Percentiles rank a stretch among this genome's conserved stretches.
These are phyloP conservation scores for Pichia norvegensis DNA, from an alignment of 1,139 yeast species.

Conservation along the genomic window DNA sequence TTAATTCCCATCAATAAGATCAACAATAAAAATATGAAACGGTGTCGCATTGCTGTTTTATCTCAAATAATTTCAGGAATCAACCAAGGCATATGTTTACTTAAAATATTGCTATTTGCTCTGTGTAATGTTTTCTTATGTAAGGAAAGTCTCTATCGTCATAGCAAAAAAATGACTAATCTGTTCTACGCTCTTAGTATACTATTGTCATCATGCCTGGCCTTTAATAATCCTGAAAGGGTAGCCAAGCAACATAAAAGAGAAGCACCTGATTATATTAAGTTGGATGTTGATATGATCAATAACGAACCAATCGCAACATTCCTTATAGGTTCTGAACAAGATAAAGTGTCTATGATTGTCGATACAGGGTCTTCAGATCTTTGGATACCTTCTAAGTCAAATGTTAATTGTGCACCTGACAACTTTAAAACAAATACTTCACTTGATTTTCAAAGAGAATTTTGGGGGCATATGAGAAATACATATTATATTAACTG, in stretches of 20 bases:
- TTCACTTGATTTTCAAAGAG: neutral
- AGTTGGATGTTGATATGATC: neutral
- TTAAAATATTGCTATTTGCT: neutral
- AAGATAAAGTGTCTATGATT: conserved; percentile 42
- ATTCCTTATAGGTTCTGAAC: conserved; percentile 47
- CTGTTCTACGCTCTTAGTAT: neutral
- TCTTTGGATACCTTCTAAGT: conserved; percentile 43
- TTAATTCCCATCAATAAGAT: neutral
- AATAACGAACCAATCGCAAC: conserved; percentile 28
- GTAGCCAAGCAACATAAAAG: neutral
- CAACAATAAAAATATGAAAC: neutral
- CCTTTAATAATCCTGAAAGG: neutral
- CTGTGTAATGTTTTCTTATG: too few species aligned
- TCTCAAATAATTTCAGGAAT: neutral
- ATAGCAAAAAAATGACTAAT: neutral
- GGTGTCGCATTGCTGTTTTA: neutral
- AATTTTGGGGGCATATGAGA: neutral
- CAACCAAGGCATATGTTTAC: too few species aligned
- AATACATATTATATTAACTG: conserved; percentile 25
- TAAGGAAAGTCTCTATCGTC: too few species aligned
- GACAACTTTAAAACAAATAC: neutral
- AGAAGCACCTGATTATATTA: neutral
- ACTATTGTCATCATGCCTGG: neutral
- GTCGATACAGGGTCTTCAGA: conserved; percentile 68
- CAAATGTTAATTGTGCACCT: neutral